Evolutionary conservation across 129 eudicot genomes (phyloP), one percentile per base, ranked within the genome.

Genomic region (Helichrysum umbraculigerum): DNA sequence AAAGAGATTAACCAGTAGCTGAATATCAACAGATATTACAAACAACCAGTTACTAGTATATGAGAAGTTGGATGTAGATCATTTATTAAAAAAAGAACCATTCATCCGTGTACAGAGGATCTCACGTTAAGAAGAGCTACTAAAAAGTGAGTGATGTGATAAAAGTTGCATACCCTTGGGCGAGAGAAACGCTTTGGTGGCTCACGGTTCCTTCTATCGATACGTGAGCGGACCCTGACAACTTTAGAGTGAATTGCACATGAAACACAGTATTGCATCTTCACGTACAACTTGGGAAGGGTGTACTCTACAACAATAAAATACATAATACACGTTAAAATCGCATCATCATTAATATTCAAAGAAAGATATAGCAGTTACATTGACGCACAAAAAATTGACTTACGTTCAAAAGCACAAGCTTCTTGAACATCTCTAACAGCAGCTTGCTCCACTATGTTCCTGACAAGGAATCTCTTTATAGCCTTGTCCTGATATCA

Each of bases 381-480:
- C 56, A 14, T 3, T 33, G 15, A 41, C 60, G 4, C 16, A n/a
- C 1, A 16, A 25, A 17, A 19, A 39, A 34, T 33, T 28, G 34
- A 21, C 85, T 78, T 81, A 86, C 97, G 67, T 5, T 88, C 97
- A 76, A 84, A 84, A 19, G 92, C 91, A 82, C 97, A 91, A 50
- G 93, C 93, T 81, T 91, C 91, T 74, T 91, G 93, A 17, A 91
- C 89, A 84, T 91, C 97, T 78, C 97, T 84, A 4, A 91, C 97
- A 20, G 89, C 97, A 56, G 88, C 91, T 83, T 91, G 97, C 66
- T 91, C 91, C 19, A 88, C 91, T 4, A 91, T 88, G 87, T 88
- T 91, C 88, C 97, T 88, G 77, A 91, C 97, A 33, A 84, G 87
- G 16, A 91, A 88, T 75, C 94, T 88, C 87, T 91, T 91, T 84